Conservation (phyloP, 2,329 filamentous ascomycete genomes). For the Colletotrichum viniferum region DNA sequence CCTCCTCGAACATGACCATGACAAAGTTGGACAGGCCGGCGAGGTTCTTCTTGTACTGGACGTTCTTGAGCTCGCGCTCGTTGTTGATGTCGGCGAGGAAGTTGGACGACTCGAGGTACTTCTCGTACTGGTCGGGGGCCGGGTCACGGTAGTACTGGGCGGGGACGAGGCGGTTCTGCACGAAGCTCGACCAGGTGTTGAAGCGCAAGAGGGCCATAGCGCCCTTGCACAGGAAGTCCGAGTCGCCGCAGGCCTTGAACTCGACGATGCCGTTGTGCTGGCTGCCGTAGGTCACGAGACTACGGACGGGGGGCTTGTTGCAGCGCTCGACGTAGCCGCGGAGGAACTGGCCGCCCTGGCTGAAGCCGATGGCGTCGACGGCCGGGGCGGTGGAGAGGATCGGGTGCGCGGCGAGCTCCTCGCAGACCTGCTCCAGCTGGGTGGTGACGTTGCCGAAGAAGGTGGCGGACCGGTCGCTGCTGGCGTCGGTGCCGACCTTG, state of each 20-base stretch:
- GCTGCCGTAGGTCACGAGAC: conserved; percentile 85
- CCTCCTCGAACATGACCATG: conserved; percentile 89
- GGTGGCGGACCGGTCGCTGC: conserved; percentile 77
- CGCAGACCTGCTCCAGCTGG: conserved; percentile 80
- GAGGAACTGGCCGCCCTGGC: conserved; percentile 95
- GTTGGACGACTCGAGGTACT: conserved; percentile 81
- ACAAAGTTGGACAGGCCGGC: conserved; percentile 75
- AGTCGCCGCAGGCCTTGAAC: conserved; percentile 74
- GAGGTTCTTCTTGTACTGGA: conserved; percentile 74
- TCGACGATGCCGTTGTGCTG: conserved; percentile 91
- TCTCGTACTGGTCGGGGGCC: conserved; percentile 61
- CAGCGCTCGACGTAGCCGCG: conserved; percentile 89
- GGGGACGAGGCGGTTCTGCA: conserved; percentile 82
- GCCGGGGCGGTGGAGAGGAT: conserved; percentile 83
- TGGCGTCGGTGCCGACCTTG: conserved; percentile 68
- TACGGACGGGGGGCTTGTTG: conserved; percentile 75
- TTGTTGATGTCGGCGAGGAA: conserved; percentile 98
- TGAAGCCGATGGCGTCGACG: conserved; percentile 92
- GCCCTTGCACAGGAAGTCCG: conserved; percentile 81
- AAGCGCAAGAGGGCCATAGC: conserved; percentile 78
- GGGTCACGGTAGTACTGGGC: conserved; percentile 92
- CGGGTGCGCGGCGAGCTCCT: conserved; percentile 74
- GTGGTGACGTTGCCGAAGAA: conserved; percentile 89
- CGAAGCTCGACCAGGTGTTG: conserved; percentile 80
- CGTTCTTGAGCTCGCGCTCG: conserved; percentile 78